Evolutionary conservation across 768 basidiomycete genomes (phyloP), one percentile per base, ranked within the genome.

Genomic region (Boletus sensibilis): DNA sequence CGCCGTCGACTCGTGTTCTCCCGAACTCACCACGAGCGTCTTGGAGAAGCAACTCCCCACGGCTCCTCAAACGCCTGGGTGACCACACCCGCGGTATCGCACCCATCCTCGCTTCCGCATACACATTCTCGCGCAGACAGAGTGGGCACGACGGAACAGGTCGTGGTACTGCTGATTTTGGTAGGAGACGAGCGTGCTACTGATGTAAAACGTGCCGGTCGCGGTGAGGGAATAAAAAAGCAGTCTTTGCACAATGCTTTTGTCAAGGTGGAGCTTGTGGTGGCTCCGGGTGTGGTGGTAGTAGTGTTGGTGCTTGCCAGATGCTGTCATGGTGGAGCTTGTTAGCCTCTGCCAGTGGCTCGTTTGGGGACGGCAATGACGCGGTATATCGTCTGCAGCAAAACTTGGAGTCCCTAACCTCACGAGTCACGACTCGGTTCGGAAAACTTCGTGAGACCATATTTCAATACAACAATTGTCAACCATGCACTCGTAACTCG

Each of bases 71-170:
- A 14, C 68, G 83, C 35, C 79, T 94, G 45, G 73, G 64, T 31
- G 71, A 74, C 18, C 66, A 74, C 56, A 72, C 66, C 39, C 73
- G 69, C 25, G 78, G 79, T 1, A 80, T 84, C 18, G 66, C 76
- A 20, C 75, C 80, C 5, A 82, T 93, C 61, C 77, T 94, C 61
- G 84, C 90, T 37, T 79, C 85, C 11, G 92, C 88, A 0, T 87
- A 90, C 69, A 71, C 80, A 20, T 94, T 94, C 73, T 89, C 88
- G 43, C 86, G 92, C 60, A 93, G n/a, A n/a, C n/a, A n/a, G n/a
- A n/a, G n/a, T 93, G 90, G 81, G 88, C 41, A 81, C 88, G 13
- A 78, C 83, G 11, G 78, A 97, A 97, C 69, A 96, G 80, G 61
- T 95, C 89, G 68, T 90, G 86, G 77, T 95, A 97, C 2, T 77